Conservation (phyloP, 1,139 yeast genomes). For the Magnusiomyces sp. region DNA sequence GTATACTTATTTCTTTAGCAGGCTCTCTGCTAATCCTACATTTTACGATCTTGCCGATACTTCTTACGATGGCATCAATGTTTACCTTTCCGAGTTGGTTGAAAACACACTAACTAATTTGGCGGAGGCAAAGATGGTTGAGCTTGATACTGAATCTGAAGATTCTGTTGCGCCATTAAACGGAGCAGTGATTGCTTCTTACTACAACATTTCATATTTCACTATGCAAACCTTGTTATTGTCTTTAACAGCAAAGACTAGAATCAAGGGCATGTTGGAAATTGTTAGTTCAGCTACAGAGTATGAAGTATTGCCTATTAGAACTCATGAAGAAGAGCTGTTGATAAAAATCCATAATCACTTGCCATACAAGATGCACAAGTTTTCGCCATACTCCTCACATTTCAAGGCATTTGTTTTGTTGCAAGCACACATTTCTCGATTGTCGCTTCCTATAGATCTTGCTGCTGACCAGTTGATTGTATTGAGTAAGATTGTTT, state of each 20-base stretch:
- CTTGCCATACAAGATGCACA: constrained; percentile 50
- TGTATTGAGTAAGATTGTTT: constrained; percentile 44
- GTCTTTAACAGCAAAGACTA: constrained; percentile 48
- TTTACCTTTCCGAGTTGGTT: constrained; percentile 72
- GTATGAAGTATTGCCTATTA: constrained; percentile 53
- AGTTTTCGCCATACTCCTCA: constrained; percentile 43
- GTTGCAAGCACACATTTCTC: constrained; percentile 72
- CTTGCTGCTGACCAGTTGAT: constrained; percentile 47
- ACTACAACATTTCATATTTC: constrained; percentile 53
- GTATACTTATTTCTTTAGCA: constrained; percentile 69
- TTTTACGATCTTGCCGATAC: constrained; percentile 69
- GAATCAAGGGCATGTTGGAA: constrained; percentile 52
- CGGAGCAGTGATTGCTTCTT: constrained; percentile 67
- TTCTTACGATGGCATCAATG: constrained; percentile 63
- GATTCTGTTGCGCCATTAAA: constrained; percentile 51
- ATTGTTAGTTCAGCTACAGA: constrained; percentile 60
- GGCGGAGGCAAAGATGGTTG: constrained; percentile 52
- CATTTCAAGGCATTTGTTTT: constrained; percentile 64
- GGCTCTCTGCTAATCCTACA: constrained; percentile 77
- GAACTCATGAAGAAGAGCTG: constrained; percentile 47
- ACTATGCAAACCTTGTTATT: constrained; percentile 55
- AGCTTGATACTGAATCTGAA: constrained; percentile 41
- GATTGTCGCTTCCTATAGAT: constrained; percentile 54
- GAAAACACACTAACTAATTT: constrained; percentile 67
- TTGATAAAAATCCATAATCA: constrained; percentile 46